Conservation (phyloP, 306 rosid genomes). For the Quercus variabilis region DNA sequence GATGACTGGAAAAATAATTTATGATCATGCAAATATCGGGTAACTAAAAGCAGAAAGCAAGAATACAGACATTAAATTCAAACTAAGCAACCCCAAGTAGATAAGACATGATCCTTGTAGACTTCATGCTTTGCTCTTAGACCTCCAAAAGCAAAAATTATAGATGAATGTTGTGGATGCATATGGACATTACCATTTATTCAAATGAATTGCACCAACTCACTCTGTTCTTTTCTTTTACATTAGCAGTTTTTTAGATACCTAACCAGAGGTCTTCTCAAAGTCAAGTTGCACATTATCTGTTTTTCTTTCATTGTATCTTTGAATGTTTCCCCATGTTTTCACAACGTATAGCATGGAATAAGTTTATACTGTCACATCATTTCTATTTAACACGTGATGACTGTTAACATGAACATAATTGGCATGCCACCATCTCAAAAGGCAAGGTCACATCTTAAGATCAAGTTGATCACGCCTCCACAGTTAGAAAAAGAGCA, state of each 20-base stretch:
- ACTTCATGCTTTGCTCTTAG: neutral
- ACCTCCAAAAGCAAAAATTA: neutral
- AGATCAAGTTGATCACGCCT: neutral
- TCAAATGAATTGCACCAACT: conserved; percentile 1
- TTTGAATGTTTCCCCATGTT: neutral
- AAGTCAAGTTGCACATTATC: neutral
- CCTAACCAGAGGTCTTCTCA: neutral
- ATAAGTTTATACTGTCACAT: neutral
- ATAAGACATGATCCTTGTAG: neutral
- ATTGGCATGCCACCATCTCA: neutral
- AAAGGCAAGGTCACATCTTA: neutral
- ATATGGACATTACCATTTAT: neutral
- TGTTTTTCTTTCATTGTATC: neutral
- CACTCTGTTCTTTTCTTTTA: neutral
- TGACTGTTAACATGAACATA: neutral
- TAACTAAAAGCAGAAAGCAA: conserved; percentile 3
- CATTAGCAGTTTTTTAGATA: neutral
- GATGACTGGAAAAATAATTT: conserved; percentile 10
- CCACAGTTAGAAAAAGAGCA: neutral
- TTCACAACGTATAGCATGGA: neutral
- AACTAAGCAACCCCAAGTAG: neutral
- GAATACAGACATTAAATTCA: conserved; percentile 1
- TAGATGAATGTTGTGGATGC: neutral
- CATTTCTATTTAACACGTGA: too few relatives aligned
- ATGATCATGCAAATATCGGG: neutral